Conservation (phyloP, 116 monocot species). For the Posidonia oceanica region DNA sequence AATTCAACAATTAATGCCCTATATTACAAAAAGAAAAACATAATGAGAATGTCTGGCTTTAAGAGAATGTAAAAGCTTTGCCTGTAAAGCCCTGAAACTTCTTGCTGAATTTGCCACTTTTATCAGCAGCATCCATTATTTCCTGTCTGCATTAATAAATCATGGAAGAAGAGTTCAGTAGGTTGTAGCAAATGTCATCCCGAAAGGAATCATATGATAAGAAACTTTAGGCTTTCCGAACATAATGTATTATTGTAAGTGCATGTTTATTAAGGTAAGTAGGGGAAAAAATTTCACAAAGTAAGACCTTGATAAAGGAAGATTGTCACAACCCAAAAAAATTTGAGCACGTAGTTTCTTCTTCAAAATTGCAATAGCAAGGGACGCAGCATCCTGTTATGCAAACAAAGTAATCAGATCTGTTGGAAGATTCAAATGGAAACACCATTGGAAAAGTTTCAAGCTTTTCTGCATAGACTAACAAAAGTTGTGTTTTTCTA, state of each 20-base stretch:
- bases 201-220: neutral
- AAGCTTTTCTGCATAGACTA: no score
- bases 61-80: neutral
- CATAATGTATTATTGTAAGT: no score
- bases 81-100: slow-evolving; percentile 83
- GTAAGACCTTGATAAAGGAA: slow-evolving; percentile 72
- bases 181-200: neutral
- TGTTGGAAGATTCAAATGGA: neutral
- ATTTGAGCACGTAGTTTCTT: slow-evolving; percentile 41
- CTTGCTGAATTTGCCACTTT: slow-evolving; percentile 65
- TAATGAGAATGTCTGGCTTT: neutral
- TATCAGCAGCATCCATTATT: slow-evolving; percentile 69
- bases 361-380: slow-evolving; percentile 75
- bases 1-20: neutral
- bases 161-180: neutral
- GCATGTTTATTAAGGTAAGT: no score
- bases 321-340: slow-evolving; percentile 89
- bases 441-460: no score
- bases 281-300: neutral
- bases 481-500: no score
- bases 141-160: slow-evolving; percentile 52
- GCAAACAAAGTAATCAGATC: slow-evolving; percentile 4
- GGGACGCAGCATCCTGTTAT: slow-evolving; percentile 84
- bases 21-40: neutral
- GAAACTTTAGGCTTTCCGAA: neutral